Conservation (phyloP, 345 rosid genomes). For the Stellera chamaejasme region DNA sequence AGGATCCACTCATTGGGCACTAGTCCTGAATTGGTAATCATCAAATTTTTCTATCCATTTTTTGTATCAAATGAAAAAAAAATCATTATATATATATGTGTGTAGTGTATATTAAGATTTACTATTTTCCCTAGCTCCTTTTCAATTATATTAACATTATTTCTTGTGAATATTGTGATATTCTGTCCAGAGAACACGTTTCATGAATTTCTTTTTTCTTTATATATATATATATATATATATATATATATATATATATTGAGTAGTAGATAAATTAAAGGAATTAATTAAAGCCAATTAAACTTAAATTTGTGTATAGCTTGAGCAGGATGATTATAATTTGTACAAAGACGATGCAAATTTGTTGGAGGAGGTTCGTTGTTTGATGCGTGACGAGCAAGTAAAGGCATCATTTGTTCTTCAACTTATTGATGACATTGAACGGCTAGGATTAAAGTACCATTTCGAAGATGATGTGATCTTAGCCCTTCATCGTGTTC, state of each 20-base stretch:
- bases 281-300: no score
- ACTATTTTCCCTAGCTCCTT: background rate
- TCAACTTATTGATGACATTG: background rate
- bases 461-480: slow-evolving; percentile 1
- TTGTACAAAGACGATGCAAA: background rate
- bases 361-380: background rate
- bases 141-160: background rate
- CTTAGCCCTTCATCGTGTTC: background rate
- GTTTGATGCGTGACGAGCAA: background rate
- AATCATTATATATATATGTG: no score
- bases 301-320: background rate
- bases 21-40: background rate
- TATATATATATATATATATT: no score
- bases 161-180: no score
- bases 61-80: no score
- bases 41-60: no score
- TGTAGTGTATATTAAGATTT: no score
- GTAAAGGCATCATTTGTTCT: background rate
- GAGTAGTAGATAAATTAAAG: no score
- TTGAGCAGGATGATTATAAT: background rate
- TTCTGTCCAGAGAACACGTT: no score
- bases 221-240: no score
- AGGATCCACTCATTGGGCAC: slow-evolving; percentile 4
- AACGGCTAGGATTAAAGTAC: background rate
- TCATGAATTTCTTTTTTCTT: no score